Evolutionary conservation across 129 eudicot species (phyloP).

Genomic region (Helichrysum umbraculigerum): DNA sequence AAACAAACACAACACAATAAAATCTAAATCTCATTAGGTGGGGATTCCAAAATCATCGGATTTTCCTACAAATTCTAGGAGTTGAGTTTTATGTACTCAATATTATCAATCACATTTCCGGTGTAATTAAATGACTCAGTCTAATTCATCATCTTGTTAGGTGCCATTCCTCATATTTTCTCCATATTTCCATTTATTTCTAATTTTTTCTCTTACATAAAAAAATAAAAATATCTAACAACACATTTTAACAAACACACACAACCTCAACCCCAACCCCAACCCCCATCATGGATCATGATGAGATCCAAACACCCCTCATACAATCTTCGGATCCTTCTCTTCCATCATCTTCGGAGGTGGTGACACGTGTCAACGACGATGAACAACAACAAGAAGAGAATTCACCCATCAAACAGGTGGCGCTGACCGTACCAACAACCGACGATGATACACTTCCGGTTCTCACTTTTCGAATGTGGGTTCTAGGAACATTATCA

Average conservation of each 20-base stretch:
- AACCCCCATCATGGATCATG: not conserved
- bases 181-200: not conserved
- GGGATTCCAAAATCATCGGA: too few species aligned
- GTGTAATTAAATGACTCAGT: not conserved
- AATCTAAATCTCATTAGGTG: too few species aligned
- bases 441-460: conserved; percentile 83
- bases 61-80: too few species aligned
- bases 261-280: conserved; percentile 24
- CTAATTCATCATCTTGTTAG: conserved; percentile 23
- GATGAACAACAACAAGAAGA: conserved; percentile 34
- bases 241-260: not conserved
- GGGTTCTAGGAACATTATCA: conserved; percentile 81
- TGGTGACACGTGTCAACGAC: not conserved
- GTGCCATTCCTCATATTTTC: conserved; percentile 25
- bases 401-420: conserved; percentile 79
- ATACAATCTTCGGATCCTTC: conserved; percentile 16
- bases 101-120: too few species aligned
- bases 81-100: too few species aligned
- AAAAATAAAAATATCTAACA: not conserved
- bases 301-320: conserved; percentile 56
- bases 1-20: too few species aligned
- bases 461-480: conserved; percentile 93
- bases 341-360: conserved; percentile 20
- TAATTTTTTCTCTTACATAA: not conserved
- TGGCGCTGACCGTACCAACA: conserved; percentile 93